Conservation (phyloP, 2,329 filamentous ascomycete species). For the Pochonia chlamydosporia region DNA sequence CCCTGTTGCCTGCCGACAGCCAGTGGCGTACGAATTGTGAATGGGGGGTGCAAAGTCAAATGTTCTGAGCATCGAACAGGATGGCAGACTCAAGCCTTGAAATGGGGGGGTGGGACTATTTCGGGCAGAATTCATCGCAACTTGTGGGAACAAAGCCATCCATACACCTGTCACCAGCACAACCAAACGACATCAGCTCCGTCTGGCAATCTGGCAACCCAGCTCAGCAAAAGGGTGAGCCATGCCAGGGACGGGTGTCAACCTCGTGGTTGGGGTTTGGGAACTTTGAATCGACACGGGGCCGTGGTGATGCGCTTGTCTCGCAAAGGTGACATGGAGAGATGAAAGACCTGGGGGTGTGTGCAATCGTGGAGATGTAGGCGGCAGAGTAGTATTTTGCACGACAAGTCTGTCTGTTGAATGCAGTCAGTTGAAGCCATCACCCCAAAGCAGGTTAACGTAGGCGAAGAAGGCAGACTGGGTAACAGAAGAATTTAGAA, state of each 20-base stretch:
- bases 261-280: background rate
- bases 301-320: too few relatives aligned
- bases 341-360: too few relatives aligned
- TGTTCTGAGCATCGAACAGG: background rate
- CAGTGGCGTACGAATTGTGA: constrained; percentile 1
- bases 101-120: background rate
- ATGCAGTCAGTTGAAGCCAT: too few relatives aligned
- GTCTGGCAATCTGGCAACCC: background rate
- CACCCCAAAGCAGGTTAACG: background rate
- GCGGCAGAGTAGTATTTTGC: background rate
- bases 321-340: too few relatives aligned
- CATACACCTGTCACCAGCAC: too few relatives aligned
- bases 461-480: background rate
- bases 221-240: too few relatives aligned
- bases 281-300: too few relatives aligned
- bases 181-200: constrained; percentile 1
- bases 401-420: too few relatives aligned
- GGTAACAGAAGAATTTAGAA: background rate
- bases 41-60: too few relatives aligned
- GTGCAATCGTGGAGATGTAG: background rate
- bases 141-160: too few relatives aligned
- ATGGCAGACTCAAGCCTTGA: background rate
- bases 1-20: constrained; percentile 2
- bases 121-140: background rate
- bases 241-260: constrained; percentile 2